A percentile compares a stretch with the other conserved stretches of the same genome.
These are phyloP conservation scores for Delphinella strobiligena DNA, from an alignment of 2,329 filamentous ascomycete genomes.

Conservation along the genomic window DNA sequence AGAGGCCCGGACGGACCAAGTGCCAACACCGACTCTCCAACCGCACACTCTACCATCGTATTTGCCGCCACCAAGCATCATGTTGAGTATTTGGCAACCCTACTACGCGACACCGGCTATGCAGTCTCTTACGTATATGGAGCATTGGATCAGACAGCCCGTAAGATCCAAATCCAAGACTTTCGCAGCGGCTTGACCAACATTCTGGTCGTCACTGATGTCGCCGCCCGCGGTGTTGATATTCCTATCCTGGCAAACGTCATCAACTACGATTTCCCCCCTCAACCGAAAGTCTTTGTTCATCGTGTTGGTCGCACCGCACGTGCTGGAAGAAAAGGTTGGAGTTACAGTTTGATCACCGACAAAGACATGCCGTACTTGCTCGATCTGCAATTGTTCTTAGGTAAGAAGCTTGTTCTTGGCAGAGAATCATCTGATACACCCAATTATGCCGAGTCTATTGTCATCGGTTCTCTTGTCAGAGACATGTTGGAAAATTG, in stretches of 20 bases:
- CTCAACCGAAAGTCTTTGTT: constrained; percentile 92
- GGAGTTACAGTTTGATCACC: constrained; percentile 87
- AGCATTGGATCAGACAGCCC: constrained; percentile 83
- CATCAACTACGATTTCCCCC: constrained; percentile 96
- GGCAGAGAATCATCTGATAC: constrained; percentile 51
- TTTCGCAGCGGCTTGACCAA: constrained; percentile 78
- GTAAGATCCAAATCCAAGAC: constrained; percentile 81
- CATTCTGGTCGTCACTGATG: constrained; percentile 89
- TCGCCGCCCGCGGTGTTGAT: constrained; percentile 92
- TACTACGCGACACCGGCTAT: constrained; percentile 75
- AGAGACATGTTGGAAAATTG: constrained; percentile 62
- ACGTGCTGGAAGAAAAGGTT: constrained; percentile 80
- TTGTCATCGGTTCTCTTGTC: constrained; percentile 67
- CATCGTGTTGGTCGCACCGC: constrained; percentile 94
- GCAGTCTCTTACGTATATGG: constrained; percentile 91
- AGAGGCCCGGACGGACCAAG: constrained; percentile 32
- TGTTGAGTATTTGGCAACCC: constrained; percentile 76
- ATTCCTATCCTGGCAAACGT: constrained; percentile 93
- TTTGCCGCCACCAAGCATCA: constrained; percentile 95
- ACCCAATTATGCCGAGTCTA: constrained; percentile 66
- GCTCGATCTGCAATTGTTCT: constrained; percentile 84
- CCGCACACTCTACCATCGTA: constrained; percentile 83
- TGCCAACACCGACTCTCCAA: constrained; percentile 57
- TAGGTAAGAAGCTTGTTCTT: constrained; percentile 70
- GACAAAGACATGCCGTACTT: constrained; percentile 85